Percentiles rank a stretch among this genome's conserved stretches.
phyloP scores from a whole-genome alignment of 768 basidiomycete species.

The Amanita muscaria region DNA sequence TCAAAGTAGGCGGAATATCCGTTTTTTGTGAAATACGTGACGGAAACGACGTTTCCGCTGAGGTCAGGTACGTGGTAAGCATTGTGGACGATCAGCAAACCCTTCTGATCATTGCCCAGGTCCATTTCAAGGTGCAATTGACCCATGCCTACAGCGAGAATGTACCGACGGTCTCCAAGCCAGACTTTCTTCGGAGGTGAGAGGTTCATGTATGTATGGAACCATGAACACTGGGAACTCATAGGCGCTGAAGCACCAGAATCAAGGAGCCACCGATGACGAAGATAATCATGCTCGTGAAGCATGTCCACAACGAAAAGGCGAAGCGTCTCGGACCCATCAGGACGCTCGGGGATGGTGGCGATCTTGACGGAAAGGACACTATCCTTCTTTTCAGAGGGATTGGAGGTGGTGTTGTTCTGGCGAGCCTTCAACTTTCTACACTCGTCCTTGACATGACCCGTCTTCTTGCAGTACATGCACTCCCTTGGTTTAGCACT shows the following conservation, averaged over 20 bases:
- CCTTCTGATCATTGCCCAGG: neutral
- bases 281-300: neutral
- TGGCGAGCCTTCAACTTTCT: conserved; percentile 10
- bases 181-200: conserved; percentile 8
- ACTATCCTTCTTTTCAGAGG: conserved; percentile 1
- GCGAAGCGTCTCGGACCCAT: neutral
- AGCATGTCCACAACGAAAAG: conserved; percentile 8
- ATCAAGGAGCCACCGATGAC: conserved; percentile 11
- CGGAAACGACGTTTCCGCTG: conserved; percentile 8
- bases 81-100: conserved; percentile 1
- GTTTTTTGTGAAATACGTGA: neutral
- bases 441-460: conserved; percentile 14
- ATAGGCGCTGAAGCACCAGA: conserved; percentile 13
- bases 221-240: conserved; percentile 10
- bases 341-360: neutral
- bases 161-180: conserved; percentile 12
- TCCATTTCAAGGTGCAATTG: neutral
- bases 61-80: conserved; percentile 1
- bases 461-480: conserved; percentile 13
- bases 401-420: neutral
- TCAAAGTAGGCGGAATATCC: conserved; percentile 9
- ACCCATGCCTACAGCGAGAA: conserved; percentile 7
- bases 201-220: conserved; percentile 8
- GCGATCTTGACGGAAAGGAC: conserved; percentile 8
- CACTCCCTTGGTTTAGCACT: conserved; percentile 7